phyloP scores from a whole-genome alignment of 257 asterid species.

The Solanum sitiens region DNA sequence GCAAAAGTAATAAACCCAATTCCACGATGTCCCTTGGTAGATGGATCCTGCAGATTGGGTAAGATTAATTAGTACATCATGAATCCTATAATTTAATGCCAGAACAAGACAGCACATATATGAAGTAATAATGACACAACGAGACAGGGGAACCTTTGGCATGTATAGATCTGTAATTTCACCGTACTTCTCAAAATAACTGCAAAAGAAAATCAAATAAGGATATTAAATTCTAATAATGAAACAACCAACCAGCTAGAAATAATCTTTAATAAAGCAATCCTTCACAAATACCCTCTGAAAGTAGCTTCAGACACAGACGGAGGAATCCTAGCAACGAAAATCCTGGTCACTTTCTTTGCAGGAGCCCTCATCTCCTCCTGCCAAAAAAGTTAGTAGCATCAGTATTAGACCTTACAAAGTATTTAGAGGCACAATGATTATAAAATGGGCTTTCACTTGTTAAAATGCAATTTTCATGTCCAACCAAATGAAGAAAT shows the following conservation, averaged over 20 bases:
- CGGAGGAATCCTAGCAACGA: constrained; percentile 87
- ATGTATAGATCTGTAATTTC: constrained; percentile 85
- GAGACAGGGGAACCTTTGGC: constrained; percentile 72
- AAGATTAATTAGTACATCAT: background rate
- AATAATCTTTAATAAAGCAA: background rate
- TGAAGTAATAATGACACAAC: background rate
- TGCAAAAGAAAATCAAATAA: constrained; percentile 21
- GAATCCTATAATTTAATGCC: background rate
- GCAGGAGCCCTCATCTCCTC: constrained; percentile 96
- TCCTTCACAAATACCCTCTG: constrained; percentile 48
- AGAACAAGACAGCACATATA: background rate
- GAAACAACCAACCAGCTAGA: background rate
- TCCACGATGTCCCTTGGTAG: constrained; percentile 93
- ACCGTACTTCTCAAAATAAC: constrained; percentile 91
- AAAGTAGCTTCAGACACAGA: constrained; percentile 80
- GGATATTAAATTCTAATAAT: background rate
- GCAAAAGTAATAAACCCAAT: constrained; percentile 92
- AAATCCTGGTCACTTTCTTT: constrained; percentile 86
- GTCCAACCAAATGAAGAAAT: background rate
- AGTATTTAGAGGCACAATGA: background rate
- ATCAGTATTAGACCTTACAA: background rate
- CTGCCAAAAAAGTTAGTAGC: constrained; percentile 14
- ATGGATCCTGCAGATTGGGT: constrained; percentile 57
- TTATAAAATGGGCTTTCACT: background rate
- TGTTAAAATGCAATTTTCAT: background rate